Percentiles rank a stretch among this genome's conserved stretches.
phyloP scores from a whole-genome alignment of 2,329 filamentous ascomycete species.

The Penicillium sclerotiorum region DNA sequence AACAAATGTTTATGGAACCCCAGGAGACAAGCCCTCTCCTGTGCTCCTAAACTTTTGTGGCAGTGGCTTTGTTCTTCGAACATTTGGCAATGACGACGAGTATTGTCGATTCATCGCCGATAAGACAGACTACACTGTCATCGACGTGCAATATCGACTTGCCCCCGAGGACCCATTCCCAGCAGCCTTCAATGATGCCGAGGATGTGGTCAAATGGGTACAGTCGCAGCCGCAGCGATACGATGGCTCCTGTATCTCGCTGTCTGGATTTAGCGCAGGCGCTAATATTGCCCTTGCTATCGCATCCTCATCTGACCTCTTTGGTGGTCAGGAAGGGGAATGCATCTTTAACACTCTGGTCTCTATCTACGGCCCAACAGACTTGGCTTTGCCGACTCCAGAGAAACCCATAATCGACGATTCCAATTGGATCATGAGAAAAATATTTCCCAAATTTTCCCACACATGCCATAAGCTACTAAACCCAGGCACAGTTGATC shows the following conservation, averaged over 20 bases:
- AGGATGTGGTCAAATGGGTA: conserved; percentile 38
- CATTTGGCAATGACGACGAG: conserved; percentile 31
- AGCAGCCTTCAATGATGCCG: conserved; percentile 39
- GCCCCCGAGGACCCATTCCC: conserved; percentile 45
- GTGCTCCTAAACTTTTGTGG: conserved; percentile 36
- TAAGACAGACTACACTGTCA: conserved; percentile 29
- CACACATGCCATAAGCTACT: conserved; percentile 29
- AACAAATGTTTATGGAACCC: conserved; percentile 28
- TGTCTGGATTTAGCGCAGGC: conserved; percentile 48
- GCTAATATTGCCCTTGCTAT: conserved; percentile 40
- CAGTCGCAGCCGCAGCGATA: conserved; percentile 32
- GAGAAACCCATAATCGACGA: conserved; percentile 14
- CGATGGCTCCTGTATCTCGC: conserved; percentile 30
- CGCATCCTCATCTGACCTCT: conserved; percentile 19
- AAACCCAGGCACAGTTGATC: conserved; percentile 3
- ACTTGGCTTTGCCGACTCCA: conserved; percentile 20
- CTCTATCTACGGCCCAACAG: conserved; percentile 33
- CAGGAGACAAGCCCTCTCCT: conserved; percentile 8
- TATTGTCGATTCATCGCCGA: conserved; percentile 29
- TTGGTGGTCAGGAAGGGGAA: conserved; percentile 7
- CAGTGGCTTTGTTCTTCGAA: conserved; percentile 33
- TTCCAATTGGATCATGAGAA: conserved; percentile 23
- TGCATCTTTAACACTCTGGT: conserved; percentile 28
- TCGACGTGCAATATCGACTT: conserved; percentile 43
- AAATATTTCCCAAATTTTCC: conserved; percentile 26